Base-by-base conservation (phyloP, 331 rosid species). In the Malus hybrid region DNA sequence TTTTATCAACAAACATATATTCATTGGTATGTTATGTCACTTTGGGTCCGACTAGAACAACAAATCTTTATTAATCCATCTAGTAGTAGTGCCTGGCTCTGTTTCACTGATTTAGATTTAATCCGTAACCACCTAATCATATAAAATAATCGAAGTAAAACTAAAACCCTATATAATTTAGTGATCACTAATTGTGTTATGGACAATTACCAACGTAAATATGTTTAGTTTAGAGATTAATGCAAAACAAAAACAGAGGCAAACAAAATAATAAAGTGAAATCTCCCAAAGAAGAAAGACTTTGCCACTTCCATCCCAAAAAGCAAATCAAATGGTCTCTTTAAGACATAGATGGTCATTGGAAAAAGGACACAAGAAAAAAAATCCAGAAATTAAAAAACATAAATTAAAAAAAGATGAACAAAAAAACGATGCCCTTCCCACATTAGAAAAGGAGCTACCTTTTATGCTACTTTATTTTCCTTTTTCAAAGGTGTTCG, bases 401-500 rank as follows among this genome's bases (percentile, higher is more conserved):
- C 15, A 32, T 76, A 81, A 74, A 4, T 46, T n/a, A 67, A 36
- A 7, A 63, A 74, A 64, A 65, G 3, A 22, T 29, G 20, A 12
- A 50, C 32, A 13, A 31, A 67, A 64, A 76, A 61, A 65, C 31
- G 5, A 50, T 75, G 81, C 72, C 83, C 77, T 34, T 83, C 78
- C 88, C 83, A 24, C 81, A 72, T 29, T 42, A 79, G 27, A 70
- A 79, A 83, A 56, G 76, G 64, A 60, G 42, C 72, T 71, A 78
- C 50, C 86, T 88, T 90, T 88, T 78, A 67, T 55, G 61, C 79
- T 7, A 6, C 55, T 34, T 69, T 70, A 31, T 22, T 75, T 80
- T 32, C 31, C 75, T 66, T 84, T 91, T 91, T 87, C 92, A 87
- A 89, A 83, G 73, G 92, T 76, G 94, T 87, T 91, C 83, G 92